Base-by-base conservation (phyloP, 202 grass and related monocot species). In the Carex arenaria region DNA sequence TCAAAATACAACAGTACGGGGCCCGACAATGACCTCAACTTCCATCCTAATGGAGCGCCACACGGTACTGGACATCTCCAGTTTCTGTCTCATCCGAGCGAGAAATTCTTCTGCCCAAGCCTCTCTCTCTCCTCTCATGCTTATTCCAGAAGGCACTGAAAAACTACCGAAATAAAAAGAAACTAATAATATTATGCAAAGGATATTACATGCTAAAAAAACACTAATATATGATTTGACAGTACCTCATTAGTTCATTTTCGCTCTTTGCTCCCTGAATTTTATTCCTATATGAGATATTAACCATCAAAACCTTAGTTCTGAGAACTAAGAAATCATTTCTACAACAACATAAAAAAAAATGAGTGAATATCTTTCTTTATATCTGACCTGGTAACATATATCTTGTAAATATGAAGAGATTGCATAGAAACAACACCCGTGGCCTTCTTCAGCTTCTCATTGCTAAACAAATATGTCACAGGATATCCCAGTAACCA, bases 401-500 rank as follows among this genome's bases (percentile, higher is more conserved):
- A 94, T 82, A 98, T 82, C 84, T 89, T 94, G 70, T 87, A 98
- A 60, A 94, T 93, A 74, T 94, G 87, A 52, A 98, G 80, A 89
- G 90, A 87, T 56, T 93, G 90, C 42, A 81, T 81, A 18, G 87
- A 91, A 52, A 98, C 78, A 88, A 91, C 86, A 45, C 51, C 13
- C 34, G 73, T 81, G 23, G 86, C 90, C 4, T 23, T 85, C 67
- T 93, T 87, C 32, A 69, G 85, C 86, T 73, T 85, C 84, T 34
- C 84, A 15, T 90, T 90, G 86, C 77, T 62, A 80, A 98, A 90
- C 34, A 98, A 86, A 86, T 94, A 94, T 61, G 87, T 91, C 20
- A 94, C 80, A 23, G 95, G 92, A 87, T 98, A 98, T 73, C 89
- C 90, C 70, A 98, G 88, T 87, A 98, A 93, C 95, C 92, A 98